Evolutionary conservation across 2,329 filamentous ascomycete species (phyloP), one percentile per base, ranked within the genome.

Genomic region (Anthostomella pinea): DNA sequence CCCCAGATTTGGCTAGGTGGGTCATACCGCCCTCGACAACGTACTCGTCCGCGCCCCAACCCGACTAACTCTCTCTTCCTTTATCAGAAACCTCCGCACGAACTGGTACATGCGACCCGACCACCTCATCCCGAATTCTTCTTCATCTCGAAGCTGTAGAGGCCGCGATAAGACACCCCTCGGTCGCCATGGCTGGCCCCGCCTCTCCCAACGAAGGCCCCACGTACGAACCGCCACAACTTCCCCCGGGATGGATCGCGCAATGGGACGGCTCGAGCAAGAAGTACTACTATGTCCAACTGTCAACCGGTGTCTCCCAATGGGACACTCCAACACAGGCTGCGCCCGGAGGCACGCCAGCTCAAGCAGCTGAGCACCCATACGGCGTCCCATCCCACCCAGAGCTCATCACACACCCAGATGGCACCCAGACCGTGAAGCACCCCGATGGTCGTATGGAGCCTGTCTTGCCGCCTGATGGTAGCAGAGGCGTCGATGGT

Each of bases 231-330:
- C 80, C 80, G 46, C 80, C 80, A 30, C 66, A 68, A 30, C 70
- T 83, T 34, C 80, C 80, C 32, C 64, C 76, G 9, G 80, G 80
- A 53, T 84, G 80, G 80, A 83, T 83, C 54, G 78, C 79, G 40
- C 80, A 84, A 64, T 84, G 80, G 80, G 80, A 84, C 56, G 75
- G 72, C 45, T 57, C 69, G 38, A 78, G 71, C 59, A 75, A 69
- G 59, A 82, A 82, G 59, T 84, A 83, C 59, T 84, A 84, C 61
- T 84, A 78, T 58, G 83, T 87, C 33, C 81, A 86, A 61, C 75
- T 87, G 36, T 81, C 79, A 35, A 86, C 82, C 6, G 83, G 83
- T 30, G 70, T 77, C 23, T 85, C 82, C 45, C 82, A 86, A 62
- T 87, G 83, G 83, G 82, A 86, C n/a, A 72, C 75, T 20, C 83